A percentile compares a stretch with the other conserved stretches of the same genome.
These are phyloP conservation scores for Oxytropis ochrocephala DNA, from an alignment of 306 rosid genomes.

Conservation along the genomic window DNA sequence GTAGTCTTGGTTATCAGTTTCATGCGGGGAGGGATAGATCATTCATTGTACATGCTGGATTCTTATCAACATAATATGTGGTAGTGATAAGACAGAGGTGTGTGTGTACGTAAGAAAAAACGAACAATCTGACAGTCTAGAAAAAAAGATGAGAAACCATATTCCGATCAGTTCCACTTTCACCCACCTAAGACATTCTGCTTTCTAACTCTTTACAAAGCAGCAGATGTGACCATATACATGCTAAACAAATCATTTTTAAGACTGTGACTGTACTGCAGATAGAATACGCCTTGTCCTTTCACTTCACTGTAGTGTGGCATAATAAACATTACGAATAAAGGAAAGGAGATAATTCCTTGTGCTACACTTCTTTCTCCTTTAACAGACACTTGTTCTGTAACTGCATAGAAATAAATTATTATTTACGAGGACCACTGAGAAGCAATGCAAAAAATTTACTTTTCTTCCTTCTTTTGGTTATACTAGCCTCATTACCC, in stretches of 20 bases:
- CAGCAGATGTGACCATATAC: conserved; percentile 41
- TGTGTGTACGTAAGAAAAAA: conserved; percentile 17
- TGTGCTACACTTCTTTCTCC: conserved; percentile 26
- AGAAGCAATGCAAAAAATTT: conserved; percentile 29
- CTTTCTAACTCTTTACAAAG: conserved; percentile 33
- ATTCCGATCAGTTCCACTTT: conserved; percentile 48
- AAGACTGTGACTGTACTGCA: not conserved
- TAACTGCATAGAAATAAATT: conserved; percentile 24
- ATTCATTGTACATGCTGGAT: conserved; percentile 32
- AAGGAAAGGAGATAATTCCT: conserved; percentile 34
- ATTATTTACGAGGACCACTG: conserved; percentile 31
- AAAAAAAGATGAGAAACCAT: conserved; percentile 33
- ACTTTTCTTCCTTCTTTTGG: too few relatives aligned
- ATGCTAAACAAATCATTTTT: not conserved
- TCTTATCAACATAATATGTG: conserved; percentile 38
- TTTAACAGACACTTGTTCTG: conserved; percentile 18
- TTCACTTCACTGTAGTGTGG: conserved; percentile 28
- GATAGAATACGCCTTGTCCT: conserved; percentile 1
- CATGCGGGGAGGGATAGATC: conserved; percentile 12
- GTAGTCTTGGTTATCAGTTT: not conserved
- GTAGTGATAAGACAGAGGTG: conserved; percentile 41
- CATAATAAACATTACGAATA: conserved; percentile 17
- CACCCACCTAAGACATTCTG: conserved; percentile 40
- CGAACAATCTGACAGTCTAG: conserved; percentile 30
- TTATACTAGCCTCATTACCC: too few relatives aligned